phyloP scores from a whole-genome alignment of 768 basidiomycete species.

The Amylocystis lapponica region DNA sequence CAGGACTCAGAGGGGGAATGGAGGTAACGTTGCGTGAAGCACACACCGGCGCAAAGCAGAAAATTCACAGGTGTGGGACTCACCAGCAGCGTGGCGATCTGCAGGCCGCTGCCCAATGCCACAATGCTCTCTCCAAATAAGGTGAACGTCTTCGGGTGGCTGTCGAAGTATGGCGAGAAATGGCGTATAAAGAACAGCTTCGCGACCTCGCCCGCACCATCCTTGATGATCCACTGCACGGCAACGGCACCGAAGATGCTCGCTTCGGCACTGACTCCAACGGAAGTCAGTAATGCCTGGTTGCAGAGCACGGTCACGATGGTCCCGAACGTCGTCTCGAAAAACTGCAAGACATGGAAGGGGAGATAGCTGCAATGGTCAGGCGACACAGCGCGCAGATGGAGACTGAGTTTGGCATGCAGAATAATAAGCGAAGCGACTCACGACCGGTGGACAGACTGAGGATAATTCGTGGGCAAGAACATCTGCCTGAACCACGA shows the following conservation, averaged over 20 bases:
- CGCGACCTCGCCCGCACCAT: constrained; percentile 24
- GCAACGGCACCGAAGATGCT: constrained; percentile 25
- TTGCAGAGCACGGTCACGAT: constrained; percentile 24
- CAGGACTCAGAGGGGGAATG: background rate
- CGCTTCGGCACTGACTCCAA: constrained; percentile 23
- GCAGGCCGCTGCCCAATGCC: constrained; percentile 19
- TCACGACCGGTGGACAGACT: constrained; percentile 25
- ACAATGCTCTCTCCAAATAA: constrained; percentile 17
- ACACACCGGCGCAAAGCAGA: constrained; percentile 20
- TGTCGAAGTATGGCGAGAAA: constrained; percentile 24
- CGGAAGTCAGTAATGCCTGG: constrained; percentile 23
- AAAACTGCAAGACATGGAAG: constrained; percentile 22
- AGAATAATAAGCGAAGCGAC: background rate
- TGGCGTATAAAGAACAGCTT: constrained; percentile 25
- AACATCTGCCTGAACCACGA: constrained; percentile 25
- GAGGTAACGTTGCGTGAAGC: background rate
- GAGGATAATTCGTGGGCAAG: constrained; percentile 25
- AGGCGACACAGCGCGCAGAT: background rate
- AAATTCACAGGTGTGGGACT: constrained; percentile 17
- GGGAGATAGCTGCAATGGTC: constrained; percentile 12
- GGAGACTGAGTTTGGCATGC: background rate
- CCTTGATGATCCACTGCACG: constrained; percentile 27
- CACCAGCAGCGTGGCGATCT: constrained; percentile 21
- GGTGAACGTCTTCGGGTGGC: constrained; percentile 26
- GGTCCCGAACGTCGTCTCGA: constrained; percentile 19